phyloP scores from a whole-genome alignment of 2,329 filamentous ascomycete species.

The Talaromyces sp. region DNA sequence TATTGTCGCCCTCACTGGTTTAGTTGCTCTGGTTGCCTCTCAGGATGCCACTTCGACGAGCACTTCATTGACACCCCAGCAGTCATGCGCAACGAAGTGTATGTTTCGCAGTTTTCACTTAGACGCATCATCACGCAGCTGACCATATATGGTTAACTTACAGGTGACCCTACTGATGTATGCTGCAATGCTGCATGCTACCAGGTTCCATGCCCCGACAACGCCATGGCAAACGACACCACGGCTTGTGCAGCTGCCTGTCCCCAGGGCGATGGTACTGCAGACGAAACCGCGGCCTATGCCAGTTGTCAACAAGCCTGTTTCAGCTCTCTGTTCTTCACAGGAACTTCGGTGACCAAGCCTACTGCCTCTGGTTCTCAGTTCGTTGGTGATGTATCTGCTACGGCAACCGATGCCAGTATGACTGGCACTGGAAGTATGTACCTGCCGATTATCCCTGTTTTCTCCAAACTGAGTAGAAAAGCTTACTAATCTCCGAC shows the following conservation, averaged over 20 bases:
- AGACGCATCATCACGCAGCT: neutral
- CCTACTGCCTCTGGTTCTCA: constrained; percentile 20
- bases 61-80: constrained; percentile 32
- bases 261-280: constrained; percentile 51
- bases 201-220: constrained; percentile 51
- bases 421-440: constrained; percentile 8
- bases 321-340: constrained; percentile 49
- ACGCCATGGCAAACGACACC: constrained; percentile 49
- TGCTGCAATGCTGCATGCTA: constrained; percentile 53
- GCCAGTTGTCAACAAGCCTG: constrained; percentile 49
- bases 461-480: neutral
- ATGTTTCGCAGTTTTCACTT: constrained; percentile 20
- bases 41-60: constrained; percentile 35
- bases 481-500: neutral
- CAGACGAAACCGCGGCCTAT: constrained; percentile 45
- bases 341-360: constrained; percentile 23
- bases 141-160: neutral
- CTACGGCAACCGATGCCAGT: constrained; percentile 1
- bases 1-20: constrained; percentile 42
- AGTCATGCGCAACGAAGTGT: constrained; percentile 38
- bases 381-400: constrained; percentile 5
- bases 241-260: constrained; percentile 52
- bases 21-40: constrained; percentile 45
- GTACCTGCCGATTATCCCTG: neutral
- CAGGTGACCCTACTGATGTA: constrained; percentile 44